Conservation (phyloP, 1,284 basidiomycete genomes). For the Cryptococcus sp. region DNA sequence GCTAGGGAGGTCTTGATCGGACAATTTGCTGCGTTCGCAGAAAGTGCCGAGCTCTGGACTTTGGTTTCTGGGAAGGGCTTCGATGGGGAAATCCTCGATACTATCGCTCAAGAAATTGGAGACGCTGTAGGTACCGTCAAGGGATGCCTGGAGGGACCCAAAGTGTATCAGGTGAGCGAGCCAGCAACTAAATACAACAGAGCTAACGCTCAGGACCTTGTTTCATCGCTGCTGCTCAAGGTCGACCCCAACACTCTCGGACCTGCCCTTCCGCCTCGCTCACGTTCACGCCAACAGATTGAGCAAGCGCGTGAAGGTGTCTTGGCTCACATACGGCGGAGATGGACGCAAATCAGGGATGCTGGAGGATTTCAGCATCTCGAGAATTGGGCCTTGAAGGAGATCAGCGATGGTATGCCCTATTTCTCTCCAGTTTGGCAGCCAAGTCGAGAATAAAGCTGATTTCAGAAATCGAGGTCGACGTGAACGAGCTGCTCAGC, state of each 20-base stretch:
- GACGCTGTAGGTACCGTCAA: slow-evolving; percentile 53
- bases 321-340: slow-evolving; percentile 51
- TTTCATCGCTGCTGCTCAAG: slow-evolving; percentile 66
- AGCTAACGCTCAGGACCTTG: slow-evolving; percentile 57
- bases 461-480: slow-evolving; percentile 63
- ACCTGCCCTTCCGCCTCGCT: slow-evolving; percentile 62
- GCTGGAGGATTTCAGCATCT: slow-evolving; percentile 74
- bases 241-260: slow-evolving; percentile 60
- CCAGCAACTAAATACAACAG: not conserved
- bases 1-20: slow-evolving; percentile 61
- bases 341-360: slow-evolving; percentile 71
- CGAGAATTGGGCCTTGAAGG: slow-evolving; percentile 80
- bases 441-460: not conserved
- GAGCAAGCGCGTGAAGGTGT: slow-evolving; percentile 68
- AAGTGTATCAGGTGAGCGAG: slow-evolving; percentile 64
- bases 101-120: slow-evolving; percentile 61
- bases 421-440: too few species aligned
- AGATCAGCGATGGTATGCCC: slow-evolving; percentile 79
- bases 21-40: slow-evolving; percentile 62
- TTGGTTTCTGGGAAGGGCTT: slow-evolving; percentile 65
- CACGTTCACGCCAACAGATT: slow-evolving; percentile 60
- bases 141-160: slow-evolving; percentile 59
- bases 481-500: slow-evolving; percentile 63
- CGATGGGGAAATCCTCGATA: slow-evolving; percentile 66
- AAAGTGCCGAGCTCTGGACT: slow-evolving; percentile 63